Evolutionary conservation across 768 basidiomycete species (phyloP).

Genomic region (Cystobasidium ongulense): DNA sequence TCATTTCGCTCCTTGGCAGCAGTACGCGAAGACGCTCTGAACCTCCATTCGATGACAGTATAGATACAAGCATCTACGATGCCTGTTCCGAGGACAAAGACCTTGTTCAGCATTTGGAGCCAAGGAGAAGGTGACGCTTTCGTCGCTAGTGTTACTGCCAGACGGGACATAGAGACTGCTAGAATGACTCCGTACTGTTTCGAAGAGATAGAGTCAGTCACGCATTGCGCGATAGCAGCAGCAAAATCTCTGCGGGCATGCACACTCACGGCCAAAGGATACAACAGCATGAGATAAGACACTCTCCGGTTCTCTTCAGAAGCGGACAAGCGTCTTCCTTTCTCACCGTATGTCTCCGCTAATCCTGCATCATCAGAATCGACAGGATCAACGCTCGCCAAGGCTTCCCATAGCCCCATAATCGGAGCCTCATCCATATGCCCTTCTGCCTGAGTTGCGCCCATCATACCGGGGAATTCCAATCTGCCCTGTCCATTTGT

Average conservation of each 20-base stretch:
- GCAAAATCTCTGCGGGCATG: too few species aligned
- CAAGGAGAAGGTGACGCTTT: not conserved
- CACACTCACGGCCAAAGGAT: constrained; percentile 14
- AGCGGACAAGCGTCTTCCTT: constrained; percentile 2
- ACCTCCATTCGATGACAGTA: constrained; percentile 29
- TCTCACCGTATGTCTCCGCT: not conserved
- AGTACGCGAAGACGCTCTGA: constrained; percentile 17
- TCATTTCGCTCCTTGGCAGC: not conserved
- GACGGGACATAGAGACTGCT: not conserved
- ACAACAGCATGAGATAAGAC: constrained; percentile 26
- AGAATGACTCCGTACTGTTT: constrained; percentile 15
- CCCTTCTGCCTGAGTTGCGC: not conserved
- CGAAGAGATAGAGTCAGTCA: too few species aligned
- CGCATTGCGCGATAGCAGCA: too few species aligned
- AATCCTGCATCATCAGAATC: not conserved
- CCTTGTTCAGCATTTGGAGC: constrained; percentile 3
- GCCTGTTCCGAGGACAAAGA: constrained; percentile 1
- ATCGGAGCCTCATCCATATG: not conserved
- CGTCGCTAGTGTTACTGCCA: not conserved
- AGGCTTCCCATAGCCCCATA: constrained; percentile 21
- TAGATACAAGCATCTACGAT: constrained; percentile 18
- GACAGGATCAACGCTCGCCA: not conserved
- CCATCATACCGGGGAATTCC: not conserved
- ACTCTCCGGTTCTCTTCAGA: constrained; percentile 21
- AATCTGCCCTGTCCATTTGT: not conserved